Evolutionary conservation across 2,329 filamentous ascomycete genomes (phyloP), one percentile per base, ranked within the genome.

Genomic region (Bipolaris cookei): DNA sequence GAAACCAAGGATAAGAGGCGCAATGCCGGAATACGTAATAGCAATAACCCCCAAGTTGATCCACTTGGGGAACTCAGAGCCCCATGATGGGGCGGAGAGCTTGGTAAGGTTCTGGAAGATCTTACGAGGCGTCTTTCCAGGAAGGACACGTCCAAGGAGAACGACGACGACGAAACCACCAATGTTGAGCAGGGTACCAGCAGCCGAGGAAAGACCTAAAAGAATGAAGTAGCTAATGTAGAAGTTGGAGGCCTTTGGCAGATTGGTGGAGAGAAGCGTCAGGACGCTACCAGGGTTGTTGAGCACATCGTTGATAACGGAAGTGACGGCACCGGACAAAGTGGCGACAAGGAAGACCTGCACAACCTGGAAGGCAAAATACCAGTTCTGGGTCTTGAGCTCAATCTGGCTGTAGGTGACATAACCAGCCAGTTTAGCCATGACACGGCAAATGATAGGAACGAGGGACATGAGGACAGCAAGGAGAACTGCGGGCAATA

Each of bases 221-320:
- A 99, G 85, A 43, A 98, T 86, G 66, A 99, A 96, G 79, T 97
- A 99, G 1, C 89, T 91, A 48, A 98, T 89, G 78, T 97, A 99
- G 76, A 98, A 95, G 79, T 96, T 98, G 64, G 92, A 95, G 0
- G 92, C 88, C 60, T 86, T 89, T 20, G 95, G 95, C 6, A 99
- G 81, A 58, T 91, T 90, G 14, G 81, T 69, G 0, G 92, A 88
- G 3, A 97, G 82, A 30, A 96, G 78, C 0, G 73, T 79, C 0
- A 91, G 85, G 10, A 85, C 86, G 0, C 76, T 77, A 1, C 78
- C 73, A 0, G 92, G 92, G 2, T 91, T 64, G 0, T 86, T 16
- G 18, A 88, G 79, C 38, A 96, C 87, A 7, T 85, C 62, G 32
- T 70, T 61, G 37, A 76, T 71, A 18, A 74, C 73, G 11, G 88